These are phyloP conservation scores for Detonula confervacea DNA, from an alignment of 352 stramenopile species.

Conservation along the genomic window DNA sequence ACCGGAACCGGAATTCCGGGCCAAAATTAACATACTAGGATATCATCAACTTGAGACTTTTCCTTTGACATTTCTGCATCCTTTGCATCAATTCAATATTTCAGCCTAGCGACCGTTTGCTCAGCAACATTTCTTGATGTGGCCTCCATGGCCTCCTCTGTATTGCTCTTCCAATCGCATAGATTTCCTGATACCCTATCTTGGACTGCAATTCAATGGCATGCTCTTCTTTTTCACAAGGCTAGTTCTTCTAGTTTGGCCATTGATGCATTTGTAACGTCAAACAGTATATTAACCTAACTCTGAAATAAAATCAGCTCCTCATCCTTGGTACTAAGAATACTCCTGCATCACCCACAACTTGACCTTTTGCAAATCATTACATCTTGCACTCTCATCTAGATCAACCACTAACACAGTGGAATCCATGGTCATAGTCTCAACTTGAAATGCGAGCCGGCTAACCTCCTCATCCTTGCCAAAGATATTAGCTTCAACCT, in stretches of 20 bases:
- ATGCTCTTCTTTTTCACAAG: conserved; percentile 6
- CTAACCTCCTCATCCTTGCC: neutral
- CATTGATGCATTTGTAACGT: too few relatives aligned
- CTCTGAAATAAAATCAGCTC: neutral
- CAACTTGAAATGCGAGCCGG: neutral
- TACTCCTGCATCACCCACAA: neutral
- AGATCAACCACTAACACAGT: neutral
- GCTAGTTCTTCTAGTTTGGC: neutral
- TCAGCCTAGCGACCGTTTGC: neutral
- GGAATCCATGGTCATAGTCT: neutral
- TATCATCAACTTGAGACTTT: neutral
- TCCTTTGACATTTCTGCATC: neutral
- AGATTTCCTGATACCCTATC: neutral
- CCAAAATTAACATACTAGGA: too few relatives aligned
- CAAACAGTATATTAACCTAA: too few relatives aligned
- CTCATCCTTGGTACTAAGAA: neutral
- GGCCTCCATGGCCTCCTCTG: conserved; percentile 2
- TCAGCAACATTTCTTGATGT: neutral
- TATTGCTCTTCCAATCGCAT: conserved; percentile 10
- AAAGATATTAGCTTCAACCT: neutral
- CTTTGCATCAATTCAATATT: neutral
- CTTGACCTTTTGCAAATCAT: neutral
- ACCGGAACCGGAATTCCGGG: too few relatives aligned
- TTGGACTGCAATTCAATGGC: neutral
- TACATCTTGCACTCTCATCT: neutral